phyloP scores from a whole-genome alignment of 768 basidiomycete species.

The Udeniomyces megalosporus region DNA sequence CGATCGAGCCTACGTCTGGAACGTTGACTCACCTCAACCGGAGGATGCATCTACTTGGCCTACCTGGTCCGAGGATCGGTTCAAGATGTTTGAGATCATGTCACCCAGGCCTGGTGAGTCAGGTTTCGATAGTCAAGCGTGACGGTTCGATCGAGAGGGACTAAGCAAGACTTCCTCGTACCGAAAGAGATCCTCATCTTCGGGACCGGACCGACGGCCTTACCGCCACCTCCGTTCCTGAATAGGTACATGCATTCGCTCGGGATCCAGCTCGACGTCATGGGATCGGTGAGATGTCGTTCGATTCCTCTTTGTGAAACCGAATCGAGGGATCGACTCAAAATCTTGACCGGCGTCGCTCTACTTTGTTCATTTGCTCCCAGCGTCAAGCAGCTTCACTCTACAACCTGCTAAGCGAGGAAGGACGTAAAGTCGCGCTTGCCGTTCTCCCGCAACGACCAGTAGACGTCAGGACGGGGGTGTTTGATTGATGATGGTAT shows the following conservation, averaged over 20 bases:
- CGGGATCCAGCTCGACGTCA: constrained; percentile 77
- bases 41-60: constrained; percentile 35
- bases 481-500: too few relatives aligned
- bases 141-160: too few relatives aligned
- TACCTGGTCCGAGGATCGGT: constrained; percentile 57
- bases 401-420: too few relatives aligned
- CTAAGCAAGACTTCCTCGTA: too few relatives aligned
- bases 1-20: constrained; percentile 78
- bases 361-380: too few relatives aligned
- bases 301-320: background rate
- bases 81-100: constrained; percentile 64
- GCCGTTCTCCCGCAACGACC: too few relatives aligned
- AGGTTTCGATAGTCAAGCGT: background rate
- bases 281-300: constrained; percentile 53
- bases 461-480: too few relatives aligned
- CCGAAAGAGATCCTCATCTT: constrained; percentile 73
- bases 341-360: too few relatives aligned
- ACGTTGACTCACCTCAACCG: constrained; percentile 42
- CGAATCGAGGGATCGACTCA: too few relatives aligned
- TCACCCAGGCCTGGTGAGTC: constrained; percentile 69
- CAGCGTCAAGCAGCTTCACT: too few relatives aligned
- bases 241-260: constrained; percentile 50
- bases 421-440: too few relatives aligned
- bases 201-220: constrained; percentile 61
- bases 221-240: constrained; percentile 52